Conservation (phyloP, 805 yeast genomes). For the Candida vaughaniae region DNA sequence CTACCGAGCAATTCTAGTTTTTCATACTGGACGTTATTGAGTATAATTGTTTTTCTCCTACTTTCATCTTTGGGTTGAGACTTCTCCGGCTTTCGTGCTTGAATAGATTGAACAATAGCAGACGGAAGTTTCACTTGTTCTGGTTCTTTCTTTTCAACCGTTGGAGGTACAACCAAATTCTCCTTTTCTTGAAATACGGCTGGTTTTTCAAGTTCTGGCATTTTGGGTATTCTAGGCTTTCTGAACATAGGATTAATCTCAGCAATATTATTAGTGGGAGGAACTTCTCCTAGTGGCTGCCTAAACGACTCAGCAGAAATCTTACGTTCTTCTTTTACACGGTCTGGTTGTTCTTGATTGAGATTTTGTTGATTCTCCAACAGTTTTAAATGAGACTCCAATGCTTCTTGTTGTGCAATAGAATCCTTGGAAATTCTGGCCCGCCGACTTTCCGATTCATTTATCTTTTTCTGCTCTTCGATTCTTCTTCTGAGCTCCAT, state of each 20-base stretch:
- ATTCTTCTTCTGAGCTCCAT: conserved; percentile 23
- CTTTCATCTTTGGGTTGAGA: conserved; percentile 1
- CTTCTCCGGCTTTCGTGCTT: conserved; percentile 9
- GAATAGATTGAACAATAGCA: conserved; percentile 14
- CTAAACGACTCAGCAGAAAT: conserved; percentile 6
- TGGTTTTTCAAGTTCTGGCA: not conserved
- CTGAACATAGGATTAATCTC: conserved; percentile 19
- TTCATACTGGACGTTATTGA: conserved; percentile 66
- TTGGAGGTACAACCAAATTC: no score
- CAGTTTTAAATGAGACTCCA: no score
- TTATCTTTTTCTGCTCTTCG: conserved; percentile 23
- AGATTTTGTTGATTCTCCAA: not conserved
- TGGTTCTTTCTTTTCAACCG: not conserved
- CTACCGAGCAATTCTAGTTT: conserved; percentile 77
- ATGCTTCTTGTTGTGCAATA: not conserved
- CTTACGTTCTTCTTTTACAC: not conserved
- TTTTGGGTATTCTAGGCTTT: conserved; percentile 31
- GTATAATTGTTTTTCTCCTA: conserved; percentile 28
- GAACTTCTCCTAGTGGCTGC: conserved; percentile 19
- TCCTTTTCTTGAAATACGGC: not conserved
- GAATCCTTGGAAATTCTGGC: not conserved
- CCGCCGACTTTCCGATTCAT: conserved; percentile 15
- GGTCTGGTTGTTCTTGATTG: not conserved
- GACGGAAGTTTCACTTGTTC: conserved; percentile 10
- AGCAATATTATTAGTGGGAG: conserved; percentile 5